A percentile compares a stretch with the other conserved stretches of the same genome.
These are phyloP conservation scores for Stachybotrys chartarum DNA, from an alignment of 2,329 filamentous ascomycete genomes.

Conservation along the genomic window DNA sequence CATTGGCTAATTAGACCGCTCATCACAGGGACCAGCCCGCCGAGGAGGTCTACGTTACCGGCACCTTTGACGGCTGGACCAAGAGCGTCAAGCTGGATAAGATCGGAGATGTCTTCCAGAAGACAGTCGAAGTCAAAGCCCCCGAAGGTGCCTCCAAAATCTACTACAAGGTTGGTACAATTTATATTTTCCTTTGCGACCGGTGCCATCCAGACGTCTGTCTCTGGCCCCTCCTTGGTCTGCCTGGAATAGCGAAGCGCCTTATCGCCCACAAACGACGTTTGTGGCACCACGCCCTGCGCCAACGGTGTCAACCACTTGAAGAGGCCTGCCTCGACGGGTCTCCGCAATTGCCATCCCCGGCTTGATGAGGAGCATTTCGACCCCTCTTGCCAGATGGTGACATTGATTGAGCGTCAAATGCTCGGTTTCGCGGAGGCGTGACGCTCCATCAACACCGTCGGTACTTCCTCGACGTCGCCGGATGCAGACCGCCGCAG, in stretches of 20 bases:
- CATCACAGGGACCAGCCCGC: conserved; percentile 69
- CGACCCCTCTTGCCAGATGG: neutral
- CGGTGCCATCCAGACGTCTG: conserved; percentile 4
- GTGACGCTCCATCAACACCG: too few species aligned
- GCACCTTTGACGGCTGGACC: conserved; percentile 90
- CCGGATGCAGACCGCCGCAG: neutral
- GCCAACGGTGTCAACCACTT: neutral
- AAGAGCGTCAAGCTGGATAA: conserved; percentile 81
- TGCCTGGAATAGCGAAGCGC: neutral
- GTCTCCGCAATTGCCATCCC: neutral
- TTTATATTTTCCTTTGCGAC: conserved; percentile 3
- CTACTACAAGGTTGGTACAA: conserved; percentile 77
- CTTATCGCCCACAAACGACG: neutral
- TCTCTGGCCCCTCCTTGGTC: neutral
- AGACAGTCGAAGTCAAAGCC: conserved; percentile 66
- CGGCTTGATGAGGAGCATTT: neutral
- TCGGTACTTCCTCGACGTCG: neutral
- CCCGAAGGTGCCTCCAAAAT: conserved; percentile 59
- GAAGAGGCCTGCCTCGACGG: neutral
- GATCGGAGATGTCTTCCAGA: conserved; percentile 66
- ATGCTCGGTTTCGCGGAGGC: too few species aligned
- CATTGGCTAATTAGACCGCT: neutral
- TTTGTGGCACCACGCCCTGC: neutral
- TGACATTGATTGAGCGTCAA: too few species aligned
- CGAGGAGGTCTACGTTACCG: conserved; percentile 86